Percentiles rank a stretch among this genome's conserved stretches.
These are phyloP conservation scores for Camillea tinctor DNA, from an alignment of 2,329 filamentous ascomycete genomes.

Conservation along the genomic window DNA sequence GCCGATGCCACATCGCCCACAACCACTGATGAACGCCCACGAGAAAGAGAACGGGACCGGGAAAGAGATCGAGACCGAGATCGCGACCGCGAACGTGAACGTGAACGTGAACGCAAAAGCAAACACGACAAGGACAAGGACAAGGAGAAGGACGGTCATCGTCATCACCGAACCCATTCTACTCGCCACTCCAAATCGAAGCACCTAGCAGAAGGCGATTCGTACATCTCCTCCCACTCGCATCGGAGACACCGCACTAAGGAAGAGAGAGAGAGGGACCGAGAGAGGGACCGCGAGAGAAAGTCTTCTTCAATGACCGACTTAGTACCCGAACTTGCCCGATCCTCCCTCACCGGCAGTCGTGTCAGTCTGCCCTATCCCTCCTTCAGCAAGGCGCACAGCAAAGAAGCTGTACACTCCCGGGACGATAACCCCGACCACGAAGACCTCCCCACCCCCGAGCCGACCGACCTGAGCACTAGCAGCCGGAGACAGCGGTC, in stretches of 20 bases:
- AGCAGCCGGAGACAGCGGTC: slow-evolving; percentile 46
- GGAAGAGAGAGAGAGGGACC: slow-evolving; percentile 31
- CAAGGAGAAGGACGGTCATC: slow-evolving; percentile 23
- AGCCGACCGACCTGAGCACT: slow-evolving; percentile 67
- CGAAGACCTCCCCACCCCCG: slow-evolving; percentile 61
- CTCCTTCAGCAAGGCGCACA: slow-evolving; percentile 68
- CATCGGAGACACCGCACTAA: slow-evolving; percentile 32
- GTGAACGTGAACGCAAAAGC: slow-evolving; percentile 21
- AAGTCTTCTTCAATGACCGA: slow-evolving; percentile 33
- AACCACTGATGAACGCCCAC: slow-evolving; percentile 21
- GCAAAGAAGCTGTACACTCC: slow-evolving; percentile 77
- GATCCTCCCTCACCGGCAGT: slow-evolving; percentile 25
- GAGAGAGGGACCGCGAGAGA: slow-evolving; percentile 28
- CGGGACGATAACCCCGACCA: slow-evolving; percentile 46
- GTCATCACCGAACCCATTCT: slow-evolving; percentile 27
- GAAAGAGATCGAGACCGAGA: background rate
- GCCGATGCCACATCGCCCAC: slow-evolving; percentile 18
- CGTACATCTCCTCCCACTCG: slow-evolving; percentile 23
- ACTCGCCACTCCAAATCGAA: slow-evolving; percentile 30
- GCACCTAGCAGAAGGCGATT: slow-evolving; percentile 24
- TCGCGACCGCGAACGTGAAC: slow-evolving; percentile 16
- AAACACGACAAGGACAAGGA: slow-evolving; percentile 20
- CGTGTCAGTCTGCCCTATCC: slow-evolving; percentile 35
- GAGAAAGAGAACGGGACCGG: slow-evolving; percentile 19
- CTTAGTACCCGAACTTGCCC: slow-evolving; percentile 31